phyloP scores from a whole-genome alignment of 1,284 basidiomycete species.

The Tylopilus sp. region DNA sequence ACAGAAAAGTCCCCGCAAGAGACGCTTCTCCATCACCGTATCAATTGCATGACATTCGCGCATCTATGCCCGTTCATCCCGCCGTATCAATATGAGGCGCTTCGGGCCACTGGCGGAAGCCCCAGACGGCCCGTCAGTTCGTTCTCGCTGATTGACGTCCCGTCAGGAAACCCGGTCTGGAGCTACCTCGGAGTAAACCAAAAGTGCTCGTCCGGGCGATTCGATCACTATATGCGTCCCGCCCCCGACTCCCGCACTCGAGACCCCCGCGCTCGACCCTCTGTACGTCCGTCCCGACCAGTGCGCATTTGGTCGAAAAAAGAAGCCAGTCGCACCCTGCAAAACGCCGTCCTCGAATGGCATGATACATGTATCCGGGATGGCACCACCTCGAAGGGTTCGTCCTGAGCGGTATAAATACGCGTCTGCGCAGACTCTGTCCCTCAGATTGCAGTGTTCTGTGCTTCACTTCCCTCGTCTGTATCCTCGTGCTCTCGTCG shows the following conservation, averaged over 20 bases:
- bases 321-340: slow-evolving; percentile 9
- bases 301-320: slow-evolving; percentile 15
- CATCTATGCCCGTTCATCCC: slow-evolving; percentile 20
- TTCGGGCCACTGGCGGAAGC: no score
- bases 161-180: slow-evolving; percentile 10
- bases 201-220: background rate
- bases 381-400: slow-evolving; percentile 15
- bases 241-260: no score
- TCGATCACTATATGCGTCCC: slow-evolving; percentile 26
- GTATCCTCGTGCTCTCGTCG: background rate
- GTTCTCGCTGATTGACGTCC: slow-evolving; percentile 16
- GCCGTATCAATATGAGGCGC: no score
- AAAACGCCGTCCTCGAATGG: slow-evolving; percentile 29
- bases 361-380: background rate
- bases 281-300: slow-evolving; percentile 8
- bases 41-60: slow-evolving; percentile 31
- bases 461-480: background rate
- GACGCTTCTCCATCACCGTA: slow-evolving; percentile 26
- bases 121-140: background rate
- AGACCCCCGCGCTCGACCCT: background rate
- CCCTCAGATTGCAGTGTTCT: background rate
- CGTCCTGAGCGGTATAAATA: slow-evolving; percentile 27
- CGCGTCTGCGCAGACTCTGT: background rate
- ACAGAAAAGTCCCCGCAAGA: slow-evolving; percentile 10
- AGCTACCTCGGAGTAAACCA: slow-evolving; percentile 1